Evolutionary conservation across 2,329 filamentous ascomycete genomes (phyloP), one percentile per base, ranked within the genome.

Genomic region (Xylaria arbuscula): DNA sequence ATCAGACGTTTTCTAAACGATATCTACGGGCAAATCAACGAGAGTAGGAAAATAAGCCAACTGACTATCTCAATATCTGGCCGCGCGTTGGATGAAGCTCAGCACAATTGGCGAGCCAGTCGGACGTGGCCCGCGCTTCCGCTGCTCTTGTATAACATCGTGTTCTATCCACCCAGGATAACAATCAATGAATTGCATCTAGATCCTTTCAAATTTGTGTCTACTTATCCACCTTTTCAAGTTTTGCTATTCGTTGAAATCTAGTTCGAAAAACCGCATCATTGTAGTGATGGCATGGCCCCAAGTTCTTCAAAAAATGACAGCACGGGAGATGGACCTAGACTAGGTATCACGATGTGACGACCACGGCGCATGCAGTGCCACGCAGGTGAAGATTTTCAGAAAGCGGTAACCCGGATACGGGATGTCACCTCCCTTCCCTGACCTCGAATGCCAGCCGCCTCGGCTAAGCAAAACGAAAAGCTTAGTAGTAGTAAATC

Each of bases 351-450:
- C 36, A 22, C 40, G 45, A 58, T 53, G 54, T 54, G 55, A 51
- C 55, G 45, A 9, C 48, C 19, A 50, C 62, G 58, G 50, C 51
- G 28, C 62, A 65, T 64, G 48, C 38, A 50, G 62, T 60, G 55
- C 36, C 38, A 53, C n/a, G 55, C 54, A 59, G 62, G 42, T 54
- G 62, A 64, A 47, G 48, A 54, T 60, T 34, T 34, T 19, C 62
- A 60, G 50, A 65, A 65, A 47, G 56, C 28, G 62, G 62, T 54
- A 65, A 65, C 38, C 62, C 62, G 62, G 53, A 19, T 36, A 57
- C 56, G 62, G 56, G 17, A 65, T 60, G 56, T n/a, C 48, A 64
- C 62, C 40, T 45, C 32, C 2, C 17, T 28, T 51, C 38, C 34
- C 48, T 32, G 24, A 34, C 51, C 28, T 28, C 4, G 13, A 32